phyloP scores from a whole-genome alignment of 805 yeast genomes.

The Cyberlindnera mrakii region DNA sequence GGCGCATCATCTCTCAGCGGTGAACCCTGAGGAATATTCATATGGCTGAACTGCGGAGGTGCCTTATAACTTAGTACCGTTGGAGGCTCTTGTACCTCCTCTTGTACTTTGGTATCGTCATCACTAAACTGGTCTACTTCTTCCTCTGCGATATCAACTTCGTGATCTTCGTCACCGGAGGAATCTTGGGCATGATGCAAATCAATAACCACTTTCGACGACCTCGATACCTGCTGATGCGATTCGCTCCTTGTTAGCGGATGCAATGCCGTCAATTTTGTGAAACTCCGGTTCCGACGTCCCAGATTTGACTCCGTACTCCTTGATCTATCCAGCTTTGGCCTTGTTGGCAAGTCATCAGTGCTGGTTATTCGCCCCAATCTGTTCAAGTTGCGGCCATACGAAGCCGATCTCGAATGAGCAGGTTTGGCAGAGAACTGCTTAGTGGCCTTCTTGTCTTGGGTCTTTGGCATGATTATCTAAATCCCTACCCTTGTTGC shows the following conservation, averaged over 20 bases:
- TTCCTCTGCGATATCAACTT: constrained; percentile 15
- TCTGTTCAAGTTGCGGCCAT: constrained; percentile 22
- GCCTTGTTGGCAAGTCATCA: constrained; percentile 10
- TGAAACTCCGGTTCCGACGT: constrained; percentile 17
- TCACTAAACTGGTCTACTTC: constrained; percentile 23
- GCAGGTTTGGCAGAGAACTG: constrained; percentile 17
- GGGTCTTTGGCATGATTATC: constrained; percentile 2
- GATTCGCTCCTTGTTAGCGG: constrained; percentile 20
- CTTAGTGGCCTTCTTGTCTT: constrained; percentile 2
- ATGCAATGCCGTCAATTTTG: constrained; percentile 17
- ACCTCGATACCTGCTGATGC: constrained; percentile 12
- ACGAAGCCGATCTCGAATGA: constrained; percentile 21
- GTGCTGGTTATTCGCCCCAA: constrained; percentile 17
- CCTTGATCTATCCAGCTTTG: constrained; percentile 17
- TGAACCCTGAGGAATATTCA: constrained; percentile 1
- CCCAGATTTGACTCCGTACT: constrained; percentile 16
- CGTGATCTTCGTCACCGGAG: constrained; percentile 4
- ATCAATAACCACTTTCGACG: constrained; percentile 15
- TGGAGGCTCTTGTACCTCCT: constrained; percentile 1
- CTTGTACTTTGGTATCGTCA: constrained; percentile 6
- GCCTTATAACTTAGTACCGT: constrained; percentile 16
- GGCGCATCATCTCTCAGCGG: background rate
- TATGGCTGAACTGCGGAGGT: constrained; percentile 22
- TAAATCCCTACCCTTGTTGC: background rate
- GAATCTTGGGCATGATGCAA: constrained; percentile 11